phyloP scores from a whole-genome alignment of 768 basidiomycete species.

The Collybiopsis luxurians region DNA sequence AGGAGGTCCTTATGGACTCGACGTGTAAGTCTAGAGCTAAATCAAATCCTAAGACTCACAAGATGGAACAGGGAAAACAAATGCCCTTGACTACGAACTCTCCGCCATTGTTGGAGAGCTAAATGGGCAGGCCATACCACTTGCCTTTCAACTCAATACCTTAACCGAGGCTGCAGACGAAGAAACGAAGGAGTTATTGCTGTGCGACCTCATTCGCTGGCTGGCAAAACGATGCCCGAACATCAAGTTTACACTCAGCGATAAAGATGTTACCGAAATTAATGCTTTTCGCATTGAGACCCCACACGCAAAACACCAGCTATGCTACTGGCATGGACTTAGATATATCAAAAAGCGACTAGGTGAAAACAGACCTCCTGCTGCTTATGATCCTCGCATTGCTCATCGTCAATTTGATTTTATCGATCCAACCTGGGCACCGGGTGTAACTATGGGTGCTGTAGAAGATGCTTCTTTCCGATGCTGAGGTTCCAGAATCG shows the following conservation, averaged over 20 bases:
- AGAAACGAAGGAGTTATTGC: slow-evolving; percentile 23
- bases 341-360: slow-evolving; percentile 17
- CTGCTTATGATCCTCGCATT: no score
- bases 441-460: no score
- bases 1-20: background rate
- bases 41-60: background rate
- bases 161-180: slow-evolving; percentile 10
- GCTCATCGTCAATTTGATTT: no score
- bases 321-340: slow-evolving; percentile 37
- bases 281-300: slow-evolving; percentile 23
- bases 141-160: slow-evolving; percentile 26
- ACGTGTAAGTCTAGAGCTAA: background rate
- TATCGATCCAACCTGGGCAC: no score
- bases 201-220: slow-evolving; percentile 21
- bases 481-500: no score
- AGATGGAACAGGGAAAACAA: slow-evolving; percentile 21
- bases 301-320: slow-evolving; percentile 32
- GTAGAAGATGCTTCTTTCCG: no score
- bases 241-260: slow-evolving; percentile 23
- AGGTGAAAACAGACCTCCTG: slow-evolving; percentile 13
- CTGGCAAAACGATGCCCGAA: slow-evolving; percentile 16
- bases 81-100: slow-evolving; percentile 27
- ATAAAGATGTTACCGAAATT: slow-evolving; percentile 34
- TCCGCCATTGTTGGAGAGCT: slow-evolving; percentile 31
- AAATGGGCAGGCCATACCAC: slow-evolving; percentile 28